Evolutionary conservation across 441 rosid genomes (phyloP).

Genomic region (Macaranga tanarius): DNA sequence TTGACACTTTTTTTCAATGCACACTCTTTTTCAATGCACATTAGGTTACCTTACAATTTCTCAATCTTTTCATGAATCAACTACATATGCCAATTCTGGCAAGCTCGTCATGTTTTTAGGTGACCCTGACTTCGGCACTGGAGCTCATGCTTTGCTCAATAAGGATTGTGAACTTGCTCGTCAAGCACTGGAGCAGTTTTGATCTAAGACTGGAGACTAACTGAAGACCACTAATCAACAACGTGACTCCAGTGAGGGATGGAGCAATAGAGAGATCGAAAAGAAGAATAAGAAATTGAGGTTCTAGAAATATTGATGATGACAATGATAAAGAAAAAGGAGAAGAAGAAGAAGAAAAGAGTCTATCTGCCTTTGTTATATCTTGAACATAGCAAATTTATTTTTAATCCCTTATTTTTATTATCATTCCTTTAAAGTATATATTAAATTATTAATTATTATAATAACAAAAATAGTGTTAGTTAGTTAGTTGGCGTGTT

Average conservation of each 20-base stretch:
- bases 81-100: slow-evolving; percentile 76
- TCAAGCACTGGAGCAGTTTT: slow-evolving; percentile 51
- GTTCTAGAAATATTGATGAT: too few species aligned
- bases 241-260: slow-evolving; percentile 76
- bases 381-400: too few species aligned
- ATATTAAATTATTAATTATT: too few species aligned
- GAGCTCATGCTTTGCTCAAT: slow-evolving; percentile 80
- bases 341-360: too few species aligned
- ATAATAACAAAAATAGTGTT: too few species aligned
- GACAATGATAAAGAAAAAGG: too few species aligned
- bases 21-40: slow-evolving; percentile 75
- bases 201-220: slow-evolving; percentile 67
- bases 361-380: too few species aligned
- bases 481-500: too few species aligned
- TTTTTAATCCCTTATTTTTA: too few species aligned
- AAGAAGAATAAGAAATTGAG: too few species aligned
- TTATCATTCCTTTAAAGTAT: too few species aligned
- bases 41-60: slow-evolving; percentile 73
- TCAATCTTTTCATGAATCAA: slow-evolving; percentile 68
- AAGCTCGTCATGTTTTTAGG: slow-evolving; percentile 94
- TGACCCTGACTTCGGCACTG: slow-evolving; percentile 66
- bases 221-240: slow-evolving; percentile 58
- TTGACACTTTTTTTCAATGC: too few species aligned
- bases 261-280: slow-evolving; percentile 49
- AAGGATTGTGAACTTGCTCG: slow-evolving; percentile 90